phyloP scores from a whole-genome alignment of 192 early-diverging fungal species.

The Backusella macrospora region DNA sequence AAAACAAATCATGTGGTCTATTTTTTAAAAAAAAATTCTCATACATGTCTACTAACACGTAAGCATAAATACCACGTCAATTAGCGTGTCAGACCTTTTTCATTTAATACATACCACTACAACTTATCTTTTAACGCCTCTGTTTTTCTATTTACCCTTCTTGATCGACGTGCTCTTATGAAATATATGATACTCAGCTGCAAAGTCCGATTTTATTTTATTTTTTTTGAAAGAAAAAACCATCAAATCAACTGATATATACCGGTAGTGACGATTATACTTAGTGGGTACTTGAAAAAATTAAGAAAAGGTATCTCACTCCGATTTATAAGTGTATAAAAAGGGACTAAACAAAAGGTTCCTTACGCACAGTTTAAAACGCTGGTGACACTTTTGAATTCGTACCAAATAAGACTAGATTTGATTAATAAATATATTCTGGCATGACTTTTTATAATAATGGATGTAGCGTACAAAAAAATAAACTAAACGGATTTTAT shows the following conservation, averaged over 20 bases:
- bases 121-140: not conserved
- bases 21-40: not conserved
- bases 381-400: too few species aligned
- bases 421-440: too few species aligned
- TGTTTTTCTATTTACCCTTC: not conserved
- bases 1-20: conserved; percentile 2
- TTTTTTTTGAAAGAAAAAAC: not conserved
- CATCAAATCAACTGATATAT: not conserved
- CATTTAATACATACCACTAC: not conserved
- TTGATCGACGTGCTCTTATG: not conserved
- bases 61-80: conserved; percentile 8
- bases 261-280: not conserved
- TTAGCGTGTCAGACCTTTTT: not conserved
- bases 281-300: not conserved
- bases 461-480: too few species aligned
- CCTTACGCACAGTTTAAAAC: too few species aligned
- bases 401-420: too few species aligned
- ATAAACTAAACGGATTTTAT: too few species aligned
- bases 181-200: not conserved
- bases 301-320: too few species aligned
- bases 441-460: too few species aligned
- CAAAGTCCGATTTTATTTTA: conserved; percentile 1
- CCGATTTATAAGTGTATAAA: too few species aligned
- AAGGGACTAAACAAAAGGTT: too few species aligned
- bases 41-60: not conserved